Conservation (phyloP, 495 filamentous ascomycete species). For the Xylaria intraflava region DNA sequence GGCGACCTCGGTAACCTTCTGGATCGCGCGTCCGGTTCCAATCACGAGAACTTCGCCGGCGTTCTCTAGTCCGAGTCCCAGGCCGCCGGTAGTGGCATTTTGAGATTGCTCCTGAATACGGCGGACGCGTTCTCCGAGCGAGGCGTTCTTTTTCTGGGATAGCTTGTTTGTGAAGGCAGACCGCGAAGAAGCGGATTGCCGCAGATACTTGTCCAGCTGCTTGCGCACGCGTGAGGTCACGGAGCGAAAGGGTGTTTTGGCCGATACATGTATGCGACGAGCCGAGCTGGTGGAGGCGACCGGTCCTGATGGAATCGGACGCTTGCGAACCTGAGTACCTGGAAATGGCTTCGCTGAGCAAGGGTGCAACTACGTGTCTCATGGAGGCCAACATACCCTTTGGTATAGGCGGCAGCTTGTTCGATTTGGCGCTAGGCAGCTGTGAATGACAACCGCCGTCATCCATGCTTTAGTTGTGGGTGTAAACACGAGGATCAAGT, state of each 20-base stretch:
- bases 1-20: conserved; percentile 58
- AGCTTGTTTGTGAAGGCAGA: conserved; percentile 33
- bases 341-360: conserved; percentile 45
- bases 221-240: conserved; percentile 73
- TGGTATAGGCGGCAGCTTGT: conserved; percentile 13
- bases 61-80: conserved; percentile 19
- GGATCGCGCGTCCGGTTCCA: conserved; percentile 73
- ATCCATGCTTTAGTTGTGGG: not conserved
- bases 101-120: conserved; percentile 32
- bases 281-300: conserved; percentile 16
- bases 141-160: conserved; percentile 27
- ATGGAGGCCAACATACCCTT: conserved; percentile 6
- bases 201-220: conserved; percentile 61
- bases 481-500: not conserved
- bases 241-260: conserved; percentile 70
- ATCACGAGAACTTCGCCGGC: conserved; percentile 63
- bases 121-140: conserved; percentile 36
- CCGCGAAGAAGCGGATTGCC: conserved; percentile 30
- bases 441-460: not conserved
- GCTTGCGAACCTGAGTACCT: conserved; percentile 62
- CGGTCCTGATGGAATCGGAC: conserved; percentile 49
- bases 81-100: conserved; percentile 12
- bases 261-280: conserved; percentile 70
- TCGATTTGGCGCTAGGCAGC: conserved; percentile 4
- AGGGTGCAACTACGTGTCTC: conserved; percentile 18